A percentile compares a stretch with the other conserved stretches of the same genome.
phyloP scores from a whole-genome alignment of 257 asterid species.

The Thymus quinquecostatus region DNA sequence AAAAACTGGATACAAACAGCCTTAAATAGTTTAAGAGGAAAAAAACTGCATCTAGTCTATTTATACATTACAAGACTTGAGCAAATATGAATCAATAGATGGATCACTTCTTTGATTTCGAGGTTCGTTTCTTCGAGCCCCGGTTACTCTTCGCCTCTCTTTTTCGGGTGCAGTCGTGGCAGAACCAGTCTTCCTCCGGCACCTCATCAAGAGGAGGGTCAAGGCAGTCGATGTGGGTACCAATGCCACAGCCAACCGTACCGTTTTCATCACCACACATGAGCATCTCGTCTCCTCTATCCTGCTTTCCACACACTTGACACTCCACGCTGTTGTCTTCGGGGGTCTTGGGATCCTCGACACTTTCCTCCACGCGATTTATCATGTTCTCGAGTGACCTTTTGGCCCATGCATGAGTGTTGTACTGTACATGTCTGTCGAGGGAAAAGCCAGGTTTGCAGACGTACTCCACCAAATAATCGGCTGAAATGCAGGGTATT shows the following conservation, averaged over 20 bases:
- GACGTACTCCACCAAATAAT: constrained; percentile 88
- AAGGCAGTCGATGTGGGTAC: constrained; percentile 64
- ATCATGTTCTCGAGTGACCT: constrained; percentile 54
- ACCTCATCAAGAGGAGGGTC: constrained; percentile 70
- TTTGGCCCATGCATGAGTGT: constrained; percentile 78
- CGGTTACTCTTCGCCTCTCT: constrained; percentile 17
- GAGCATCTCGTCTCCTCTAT: constrained; percentile 77
- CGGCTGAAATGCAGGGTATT: constrained; percentile 79
- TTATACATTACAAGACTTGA: too few relatives aligned
- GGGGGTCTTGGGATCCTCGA: constrained; percentile 44
- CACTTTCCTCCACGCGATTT: constrained; percentile 47
- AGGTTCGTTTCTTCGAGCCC: constrained; percentile 37
- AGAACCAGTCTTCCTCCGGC: constrained; percentile 79
- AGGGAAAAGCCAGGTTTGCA: constrained; percentile 87
- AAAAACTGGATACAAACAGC: too few relatives aligned
- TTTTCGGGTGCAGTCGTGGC: constrained; percentile 43
- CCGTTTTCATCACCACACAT: constrained; percentile 73
- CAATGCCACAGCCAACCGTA: constrained; percentile 63
- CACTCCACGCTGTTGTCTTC: constrained; percentile 51
- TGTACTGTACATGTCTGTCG: constrained; percentile 79
- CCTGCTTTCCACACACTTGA: constrained; percentile 52
- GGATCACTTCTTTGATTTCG: constrained; percentile 37
- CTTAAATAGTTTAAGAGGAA: too few relatives aligned
- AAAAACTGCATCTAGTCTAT: too few relatives aligned
- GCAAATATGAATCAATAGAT: background rate